A percentile compares a stretch with the other conserved stretches of the same genome.
These are phyloP conservation scores for Eucalyptus tenuipes DNA, from an alignment of 345 rosid species.

Conservation along the genomic window DNA sequence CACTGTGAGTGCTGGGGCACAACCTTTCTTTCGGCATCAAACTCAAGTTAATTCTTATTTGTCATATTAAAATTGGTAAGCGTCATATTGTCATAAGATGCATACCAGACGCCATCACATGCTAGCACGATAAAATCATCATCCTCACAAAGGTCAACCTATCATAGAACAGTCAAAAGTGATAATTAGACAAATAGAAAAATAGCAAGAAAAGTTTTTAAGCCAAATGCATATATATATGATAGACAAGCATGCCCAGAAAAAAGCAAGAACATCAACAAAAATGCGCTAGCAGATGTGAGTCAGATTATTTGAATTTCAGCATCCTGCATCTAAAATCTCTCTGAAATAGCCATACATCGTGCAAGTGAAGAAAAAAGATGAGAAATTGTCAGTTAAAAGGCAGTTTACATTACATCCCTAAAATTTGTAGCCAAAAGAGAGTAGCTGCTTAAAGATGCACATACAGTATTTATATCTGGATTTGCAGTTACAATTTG, in stretches of 20 bases:
- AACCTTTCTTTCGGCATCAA: not conserved
- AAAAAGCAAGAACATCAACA: not conserved
- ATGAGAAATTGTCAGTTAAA: not conserved
- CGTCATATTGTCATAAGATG: not conserved
- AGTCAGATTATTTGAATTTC: not conserved
- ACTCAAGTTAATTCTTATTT: not conserved
- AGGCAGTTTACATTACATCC: not conserved
- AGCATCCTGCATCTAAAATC: not conserved
- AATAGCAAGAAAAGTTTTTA: not conserved
- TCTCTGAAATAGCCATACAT: not conserved
- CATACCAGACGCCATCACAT: constrained; percentile 94
- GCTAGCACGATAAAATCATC: constrained; percentile 92
- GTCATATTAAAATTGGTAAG: not conserved
- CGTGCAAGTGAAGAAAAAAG: not conserved
- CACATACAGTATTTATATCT: constrained; percentile 56
- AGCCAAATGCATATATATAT: not conserved
- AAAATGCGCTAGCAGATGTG: not conserved
- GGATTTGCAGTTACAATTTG: constrained; percentile 86
- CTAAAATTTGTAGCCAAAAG: not conserved
- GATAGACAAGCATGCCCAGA: not conserved
- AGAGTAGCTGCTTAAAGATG: not conserved
- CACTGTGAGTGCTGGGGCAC: not conserved
- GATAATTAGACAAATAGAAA: not conserved
- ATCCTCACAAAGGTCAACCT: constrained; percentile 94
- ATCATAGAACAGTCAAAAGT: not conserved